phyloP scores from a whole-genome alignment of 2,329 filamentous ascomycete genomes.

The Knoxdaviesia capensis region DNA sequence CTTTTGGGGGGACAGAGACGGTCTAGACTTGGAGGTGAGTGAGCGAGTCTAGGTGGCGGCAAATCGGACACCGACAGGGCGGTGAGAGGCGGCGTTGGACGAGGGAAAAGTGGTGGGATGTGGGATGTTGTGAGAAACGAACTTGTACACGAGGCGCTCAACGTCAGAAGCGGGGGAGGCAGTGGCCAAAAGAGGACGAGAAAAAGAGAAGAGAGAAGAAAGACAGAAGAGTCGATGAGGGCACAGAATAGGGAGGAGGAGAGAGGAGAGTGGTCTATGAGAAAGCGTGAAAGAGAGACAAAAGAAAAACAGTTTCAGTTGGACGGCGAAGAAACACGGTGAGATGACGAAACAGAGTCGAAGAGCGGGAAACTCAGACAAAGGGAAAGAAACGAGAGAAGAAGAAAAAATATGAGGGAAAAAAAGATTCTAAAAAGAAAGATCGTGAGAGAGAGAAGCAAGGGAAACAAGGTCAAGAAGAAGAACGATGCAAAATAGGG shows the following conservation, averaged over 20 bases:
- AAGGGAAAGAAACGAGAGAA: not conserved
- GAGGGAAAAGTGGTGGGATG: not conserved
- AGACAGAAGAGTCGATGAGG: not conserved
- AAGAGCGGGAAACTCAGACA: too few relatives aligned
- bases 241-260: not conserved
- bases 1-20: too few relatives aligned
- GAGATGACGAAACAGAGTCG: not conserved
- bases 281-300: slow-evolving; percentile 7
- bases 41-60: too few relatives aligned
- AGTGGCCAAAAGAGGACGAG: not conserved
- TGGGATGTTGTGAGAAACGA: not conserved
- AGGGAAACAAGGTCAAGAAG: not conserved
- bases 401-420: not conserved
- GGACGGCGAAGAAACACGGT: not conserved
- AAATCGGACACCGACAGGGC: too few relatives aligned
- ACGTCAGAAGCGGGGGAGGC: too few relatives aligned
- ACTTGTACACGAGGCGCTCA: too few relatives aligned
- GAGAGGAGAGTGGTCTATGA: not conserved
- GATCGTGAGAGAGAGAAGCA: slow-evolving; percentile 7
- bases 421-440: not conserved
- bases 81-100: not conserved
- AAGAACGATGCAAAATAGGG: not conserved
- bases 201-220: not conserved
- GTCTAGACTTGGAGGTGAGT: too few relatives aligned
- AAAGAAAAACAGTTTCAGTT: not conserved